These are phyloP conservation scores for Paramecium primaurelia DNA, from an alignment of 73 alveolate genomes.

Conservation along the genomic window DNA sequence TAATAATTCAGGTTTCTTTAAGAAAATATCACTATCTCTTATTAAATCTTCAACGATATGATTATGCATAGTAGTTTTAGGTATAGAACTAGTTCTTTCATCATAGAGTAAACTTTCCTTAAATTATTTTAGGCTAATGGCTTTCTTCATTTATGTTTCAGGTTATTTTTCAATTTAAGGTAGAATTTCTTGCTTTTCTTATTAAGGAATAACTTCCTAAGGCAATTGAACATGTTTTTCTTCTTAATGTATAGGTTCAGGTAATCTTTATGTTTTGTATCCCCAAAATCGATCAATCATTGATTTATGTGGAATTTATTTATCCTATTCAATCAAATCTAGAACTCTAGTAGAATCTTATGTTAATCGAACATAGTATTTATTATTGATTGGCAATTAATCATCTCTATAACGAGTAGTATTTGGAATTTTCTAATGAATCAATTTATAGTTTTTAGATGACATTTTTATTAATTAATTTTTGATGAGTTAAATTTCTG, in stretches of 20 bases:
- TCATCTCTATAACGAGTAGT: slow-evolving; percentile 29
- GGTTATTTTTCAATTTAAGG: not conserved
- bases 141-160: not conserved
- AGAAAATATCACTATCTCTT: slow-evolving; percentile 33
- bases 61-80: slow-evolving; percentile 52
- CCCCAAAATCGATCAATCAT: slow-evolving; percentile 30
- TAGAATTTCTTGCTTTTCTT: not conserved
- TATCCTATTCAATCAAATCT: slow-evolving; percentile 13
- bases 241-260: not conserved
- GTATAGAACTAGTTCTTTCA: slow-evolving; percentile 57
- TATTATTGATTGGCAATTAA: not conserved
- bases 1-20: slow-evolving; percentile 5
- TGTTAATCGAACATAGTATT: not conserved
- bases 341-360: not conserved
- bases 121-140: slow-evolving; percentile 20
- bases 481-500: not conserved
- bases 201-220: not conserved
- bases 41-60: slow-evolving; percentile 34
- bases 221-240: not conserved
- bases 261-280: not conserved
- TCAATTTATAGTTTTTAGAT: slow-evolving; percentile 28
- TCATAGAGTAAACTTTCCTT: slow-evolving; percentile 51
- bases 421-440: not conserved
- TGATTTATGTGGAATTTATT: not conserved
- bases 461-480: slow-evolving; percentile 7